A percentile compares a stretch with the other conserved stretches of the same genome.
These are phyloP conservation scores for Scedosporium minutisporum DNA, from an alignment of 2,329 filamentous ascomycete species.

Conservation along the genomic window DNA sequence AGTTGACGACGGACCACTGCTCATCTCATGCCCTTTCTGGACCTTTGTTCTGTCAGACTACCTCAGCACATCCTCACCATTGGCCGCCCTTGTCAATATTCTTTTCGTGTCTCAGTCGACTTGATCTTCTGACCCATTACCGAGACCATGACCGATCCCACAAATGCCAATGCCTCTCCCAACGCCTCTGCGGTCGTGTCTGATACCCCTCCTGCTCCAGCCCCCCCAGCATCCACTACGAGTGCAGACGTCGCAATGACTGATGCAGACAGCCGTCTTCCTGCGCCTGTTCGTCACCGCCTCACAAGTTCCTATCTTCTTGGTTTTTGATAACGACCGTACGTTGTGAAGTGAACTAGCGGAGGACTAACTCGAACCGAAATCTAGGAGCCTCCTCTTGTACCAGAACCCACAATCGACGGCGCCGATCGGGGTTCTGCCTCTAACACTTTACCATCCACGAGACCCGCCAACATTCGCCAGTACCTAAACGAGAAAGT, in stretches of 20 bases:
- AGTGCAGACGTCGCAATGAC: neutral
- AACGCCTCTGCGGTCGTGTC: neutral
- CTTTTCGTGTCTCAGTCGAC: no score
- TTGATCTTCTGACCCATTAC: neutral
- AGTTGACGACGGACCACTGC: no score
- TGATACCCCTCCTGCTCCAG: neutral
- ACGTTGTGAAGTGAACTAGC: no score
- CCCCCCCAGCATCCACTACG: neutral
- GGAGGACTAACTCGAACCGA: neutral
- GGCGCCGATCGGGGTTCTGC: neutral
- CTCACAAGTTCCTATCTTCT: neutral
- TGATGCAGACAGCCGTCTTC: neutral
- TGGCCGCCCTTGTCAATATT: neutral
- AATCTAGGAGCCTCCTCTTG: neutral
- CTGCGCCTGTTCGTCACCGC: neutral
- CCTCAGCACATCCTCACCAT: neutral
- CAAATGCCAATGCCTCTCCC: neutral
- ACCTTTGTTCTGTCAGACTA: no score
- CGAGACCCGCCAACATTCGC: neutral
- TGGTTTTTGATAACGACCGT: no score
- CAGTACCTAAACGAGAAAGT: constrained; percentile 2
- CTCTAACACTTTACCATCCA: neutral
- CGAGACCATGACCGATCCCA: neutral
- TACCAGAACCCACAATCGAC: neutral
- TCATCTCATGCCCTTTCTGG: no score